Conservation (phyloP, 2,329 filamentous ascomycete species). For the Juglanconis sp. region DNA sequence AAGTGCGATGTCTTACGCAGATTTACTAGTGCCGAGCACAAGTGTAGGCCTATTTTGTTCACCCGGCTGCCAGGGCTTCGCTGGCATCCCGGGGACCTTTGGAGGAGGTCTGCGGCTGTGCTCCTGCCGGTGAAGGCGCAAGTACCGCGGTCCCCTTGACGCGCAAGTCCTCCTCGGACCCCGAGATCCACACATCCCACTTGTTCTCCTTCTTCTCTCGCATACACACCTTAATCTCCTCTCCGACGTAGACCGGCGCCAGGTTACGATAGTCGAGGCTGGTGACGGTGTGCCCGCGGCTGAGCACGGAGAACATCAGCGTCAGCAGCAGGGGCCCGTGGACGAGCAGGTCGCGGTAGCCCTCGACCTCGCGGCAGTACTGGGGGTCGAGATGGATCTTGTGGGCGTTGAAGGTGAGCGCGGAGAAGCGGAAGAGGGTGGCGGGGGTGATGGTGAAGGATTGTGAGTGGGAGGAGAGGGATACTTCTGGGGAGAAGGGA, state of each 20-base stretch:
- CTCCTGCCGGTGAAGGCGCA: not conserved
- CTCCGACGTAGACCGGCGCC: constrained; percentile 73
- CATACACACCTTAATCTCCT: constrained; percentile 68
- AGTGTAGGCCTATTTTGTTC: too few species aligned
- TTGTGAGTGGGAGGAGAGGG: not conserved
- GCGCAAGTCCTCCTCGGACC: constrained; percentile 56
- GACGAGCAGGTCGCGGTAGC: constrained; percentile 71
- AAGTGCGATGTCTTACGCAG: too few species aligned
- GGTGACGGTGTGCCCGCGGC: constrained; percentile 36
- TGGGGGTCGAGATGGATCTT: constrained; percentile 77
- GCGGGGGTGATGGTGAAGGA: constrained; percentile 61
- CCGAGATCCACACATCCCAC: constrained; percentile 66
- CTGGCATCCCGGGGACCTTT: too few species aligned
- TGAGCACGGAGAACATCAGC: constrained; percentile 61
- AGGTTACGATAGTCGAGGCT: constrained; percentile 77
- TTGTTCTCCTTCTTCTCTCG: constrained; percentile 36
- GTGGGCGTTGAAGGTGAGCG: constrained; percentile 89
- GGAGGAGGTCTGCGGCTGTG: too few species aligned
- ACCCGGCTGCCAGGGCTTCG: too few species aligned
- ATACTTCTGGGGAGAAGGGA: not conserved
- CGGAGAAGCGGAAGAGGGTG: constrained; percentile 86
- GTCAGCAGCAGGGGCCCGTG: constrained; percentile 82
- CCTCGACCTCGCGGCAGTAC: constrained; percentile 70
- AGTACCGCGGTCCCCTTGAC: constrained; percentile 49
- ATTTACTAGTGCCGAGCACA: too few species aligned